Evolutionary conservation across 805 yeast genomes (phyloP), one percentile per base, ranked within the genome.

Genomic region (Hanseniaspora valbyensis): DNA sequence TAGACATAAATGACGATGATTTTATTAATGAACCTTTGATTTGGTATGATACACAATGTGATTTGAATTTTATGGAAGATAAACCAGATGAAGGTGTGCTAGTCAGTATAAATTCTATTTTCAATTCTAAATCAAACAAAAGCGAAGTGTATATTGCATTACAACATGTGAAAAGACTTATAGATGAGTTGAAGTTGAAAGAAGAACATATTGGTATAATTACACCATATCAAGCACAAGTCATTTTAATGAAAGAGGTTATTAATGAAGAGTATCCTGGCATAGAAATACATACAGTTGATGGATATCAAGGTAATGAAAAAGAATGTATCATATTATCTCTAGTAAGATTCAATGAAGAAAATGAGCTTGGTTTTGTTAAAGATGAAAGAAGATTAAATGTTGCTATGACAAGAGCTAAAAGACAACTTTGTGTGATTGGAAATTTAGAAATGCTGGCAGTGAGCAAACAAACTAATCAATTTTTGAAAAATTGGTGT

Each of bases 281-380:
- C 2, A 67, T 90, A 5, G 97, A 90, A 60, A 76, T 89, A 0
- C 78, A 95, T 4, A 86, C 96, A 0, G 90, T 90, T 4, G 98
- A 90, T 66, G 96, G 96, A 1, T 92, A 90, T 59, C 98, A 90
- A 68, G 98, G 98, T 1, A 70, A 96, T 54, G 98, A 90, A 61
- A 92, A 90, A 63, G 94, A 89, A 58, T 81, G 80, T 0, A 87
- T 90, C 6, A 72, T 90, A 1, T 66, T 92, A 12, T 74, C 92
- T 1, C 64, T 90, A 49, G 96, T 90, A 2, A 71, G 98, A 55
- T 81, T 92, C 36, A 90, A 90, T 62, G 80, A 75, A 19, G 58
- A 66, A 2, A 63, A 72, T 30, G 84, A 81, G 48, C 81, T 89
- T 42, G 97, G 97, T 9, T 92, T 90, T 60, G 67, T 92, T 49